phyloP scores from a whole-genome alignment of 805 yeast species.

The Cyberlindnera mrakii region DNA sequence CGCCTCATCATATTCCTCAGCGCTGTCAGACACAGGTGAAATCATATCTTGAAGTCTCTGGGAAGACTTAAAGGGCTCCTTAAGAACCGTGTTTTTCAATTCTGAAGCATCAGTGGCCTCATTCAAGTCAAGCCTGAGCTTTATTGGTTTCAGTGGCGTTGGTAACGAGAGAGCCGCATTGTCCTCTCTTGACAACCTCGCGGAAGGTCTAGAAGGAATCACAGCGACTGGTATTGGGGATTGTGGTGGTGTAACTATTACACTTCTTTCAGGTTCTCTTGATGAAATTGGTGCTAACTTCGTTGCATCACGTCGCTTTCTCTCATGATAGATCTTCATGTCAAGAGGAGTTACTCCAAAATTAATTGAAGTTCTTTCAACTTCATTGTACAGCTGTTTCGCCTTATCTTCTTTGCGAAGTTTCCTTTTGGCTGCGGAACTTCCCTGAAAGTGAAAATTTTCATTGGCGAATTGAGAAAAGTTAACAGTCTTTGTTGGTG shows the following conservation, averaged over 20 bases:
- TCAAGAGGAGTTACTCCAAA: slow-evolving; percentile 14
- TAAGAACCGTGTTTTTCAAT: neutral
- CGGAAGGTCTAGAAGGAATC: too few species aligned
- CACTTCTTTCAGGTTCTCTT: neutral
- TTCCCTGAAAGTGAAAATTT: slow-evolving; percentile 4
- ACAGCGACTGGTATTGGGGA: neutral
- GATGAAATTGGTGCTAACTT: neutral
- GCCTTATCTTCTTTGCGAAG: slow-evolving; percentile 1
- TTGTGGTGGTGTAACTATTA: neutral
- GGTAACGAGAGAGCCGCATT: too few species aligned
- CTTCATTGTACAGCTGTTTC: slow-evolving; percentile 15
- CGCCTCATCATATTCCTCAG: too few species aligned
- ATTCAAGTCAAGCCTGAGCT: neutral
- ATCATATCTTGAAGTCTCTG: neutral
- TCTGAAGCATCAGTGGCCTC: slow-evolving; percentile 3
- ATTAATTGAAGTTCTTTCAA: slow-evolving; percentile 12
- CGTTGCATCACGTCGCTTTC: neutral
- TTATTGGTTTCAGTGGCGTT: neutral
- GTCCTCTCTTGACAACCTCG: too few species aligned
- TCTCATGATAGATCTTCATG: slow-evolving; percentile 10
- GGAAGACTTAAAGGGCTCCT: neutral
- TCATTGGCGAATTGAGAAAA: slow-evolving; percentile 14
- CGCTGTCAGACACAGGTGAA: too few species aligned
- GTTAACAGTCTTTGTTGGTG: slow-evolving; percentile 6
- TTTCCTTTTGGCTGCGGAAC: neutral